A percentile compares a stretch with the other conserved stretches of the same genome.
These are phyloP conservation scores for Aspergillus persii DNA, from an alignment of 2,329 filamentous ascomycete genomes.

Conservation along the genomic window DNA sequence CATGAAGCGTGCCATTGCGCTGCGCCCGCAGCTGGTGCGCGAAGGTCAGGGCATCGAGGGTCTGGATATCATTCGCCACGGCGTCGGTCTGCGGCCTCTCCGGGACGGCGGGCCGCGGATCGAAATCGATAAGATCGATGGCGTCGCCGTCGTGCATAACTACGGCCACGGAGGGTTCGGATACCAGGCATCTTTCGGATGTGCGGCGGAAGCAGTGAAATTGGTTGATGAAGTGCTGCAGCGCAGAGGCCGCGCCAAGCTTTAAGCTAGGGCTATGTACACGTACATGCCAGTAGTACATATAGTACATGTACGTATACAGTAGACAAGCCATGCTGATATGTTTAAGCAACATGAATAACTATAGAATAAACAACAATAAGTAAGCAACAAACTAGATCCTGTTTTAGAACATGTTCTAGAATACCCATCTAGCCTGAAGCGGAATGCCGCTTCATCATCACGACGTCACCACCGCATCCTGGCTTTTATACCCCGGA, in stretches of 20 bases:
- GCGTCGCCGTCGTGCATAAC: conserved; percentile 52
- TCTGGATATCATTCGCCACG: conserved; percentile 74
- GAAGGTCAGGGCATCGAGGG: conserved; percentile 64
- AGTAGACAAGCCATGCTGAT: not conserved
- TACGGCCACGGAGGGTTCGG: conserved; percentile 55
- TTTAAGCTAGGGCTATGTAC: conserved; percentile 17
- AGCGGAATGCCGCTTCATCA: not conserved
- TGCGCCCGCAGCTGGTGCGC: conserved; percentile 46
- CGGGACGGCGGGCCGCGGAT: conserved; percentile 71
- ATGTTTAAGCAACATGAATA: no score
- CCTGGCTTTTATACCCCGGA: not conserved
- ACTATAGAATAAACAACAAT: no score
- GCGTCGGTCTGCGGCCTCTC: conserved; percentile 76
- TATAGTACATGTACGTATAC: not conserved
- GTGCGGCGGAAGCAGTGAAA: conserved; percentile 63
- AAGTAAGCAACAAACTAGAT: no score
- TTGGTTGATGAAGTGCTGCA: conserved; percentile 58
- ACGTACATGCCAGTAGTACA: not conserved
- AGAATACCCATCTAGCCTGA: not conserved
- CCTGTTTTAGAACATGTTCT: no score
- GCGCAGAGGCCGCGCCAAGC: conserved; percentile 30
- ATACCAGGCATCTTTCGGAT: conserved; percentile 67
- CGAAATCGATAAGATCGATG: conserved; percentile 67
- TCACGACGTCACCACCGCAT: conserved; percentile 2
- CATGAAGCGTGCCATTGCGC: conserved; percentile 63